phyloP scores from a whole-genome alignment of 192 early-diverging fungal genomes.

The Funneliformis mosseae region DNA sequence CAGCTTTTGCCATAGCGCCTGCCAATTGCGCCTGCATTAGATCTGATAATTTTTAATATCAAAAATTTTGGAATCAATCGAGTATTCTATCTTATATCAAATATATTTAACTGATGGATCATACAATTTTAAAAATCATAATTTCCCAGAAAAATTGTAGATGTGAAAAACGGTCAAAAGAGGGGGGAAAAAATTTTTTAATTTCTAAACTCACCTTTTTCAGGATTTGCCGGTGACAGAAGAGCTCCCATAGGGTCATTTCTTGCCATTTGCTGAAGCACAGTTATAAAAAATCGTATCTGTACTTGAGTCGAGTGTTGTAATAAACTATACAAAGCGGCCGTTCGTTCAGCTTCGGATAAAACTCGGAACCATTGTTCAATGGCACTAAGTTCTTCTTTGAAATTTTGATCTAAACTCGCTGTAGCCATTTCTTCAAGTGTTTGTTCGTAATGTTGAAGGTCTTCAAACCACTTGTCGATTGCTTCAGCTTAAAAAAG shows the following conservation, averaged over 20 bases:
- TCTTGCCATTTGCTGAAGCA: slow-evolving; percentile 91
- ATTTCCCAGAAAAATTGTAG: not conserved
- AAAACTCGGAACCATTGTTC: slow-evolving; percentile 95
- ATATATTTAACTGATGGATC: not conserved
- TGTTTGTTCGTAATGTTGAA: slow-evolving; percentile 89
- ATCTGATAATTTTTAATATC: slow-evolving; percentile 31
- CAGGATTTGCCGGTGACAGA: slow-evolving; percentile 52
- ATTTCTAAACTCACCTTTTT: slow-evolving; percentile 47
- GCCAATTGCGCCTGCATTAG: slow-evolving; percentile 54
- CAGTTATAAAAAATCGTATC: slow-evolving; percentile 92
- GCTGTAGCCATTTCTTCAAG: slow-evolving; percentile 88
- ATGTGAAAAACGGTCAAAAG: not conserved
- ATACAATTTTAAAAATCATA: not conserved
- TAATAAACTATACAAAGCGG: slow-evolving; percentile 89
- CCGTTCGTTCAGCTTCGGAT: slow-evolving; percentile 87
- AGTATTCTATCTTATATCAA: not conserved
- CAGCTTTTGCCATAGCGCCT: slow-evolving; percentile 58
- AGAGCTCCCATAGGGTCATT: slow-evolving; percentile 71
- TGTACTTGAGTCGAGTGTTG: slow-evolving; percentile 91
- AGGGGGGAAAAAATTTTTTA: not conserved
- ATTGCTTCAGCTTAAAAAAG: slow-evolving; percentile 62
- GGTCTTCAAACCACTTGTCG: slow-evolving; percentile 89
- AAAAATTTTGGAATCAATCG: not conserved
- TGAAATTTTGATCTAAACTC: slow-evolving; percentile 80
- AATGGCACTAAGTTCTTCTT: slow-evolving; percentile 88